Evolutionary conservation across 2,329 filamentous ascomycete genomes (phyloP), one percentile per base, ranked within the genome.

Genomic region (Blastomyces emzantsi): DNA sequence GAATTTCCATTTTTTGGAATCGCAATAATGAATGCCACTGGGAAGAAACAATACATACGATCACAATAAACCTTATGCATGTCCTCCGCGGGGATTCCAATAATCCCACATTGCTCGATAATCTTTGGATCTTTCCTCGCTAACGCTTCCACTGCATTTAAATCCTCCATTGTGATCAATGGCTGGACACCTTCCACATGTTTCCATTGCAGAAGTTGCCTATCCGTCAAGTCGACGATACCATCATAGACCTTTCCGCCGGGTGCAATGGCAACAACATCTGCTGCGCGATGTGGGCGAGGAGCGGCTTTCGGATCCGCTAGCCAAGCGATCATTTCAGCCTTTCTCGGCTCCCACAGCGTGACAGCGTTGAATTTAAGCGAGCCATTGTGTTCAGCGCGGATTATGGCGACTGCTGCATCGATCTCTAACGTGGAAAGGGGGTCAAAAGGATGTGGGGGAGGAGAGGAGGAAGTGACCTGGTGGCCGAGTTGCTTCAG

Each of bases 21-120:
- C n/a, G n/a, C 11, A 49, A 22, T 25, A 49, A 13, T 51, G 30
- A 47, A 13, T 6, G 36, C 41, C 7, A 22, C n/a, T 19, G 28
- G 39, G 13, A 54, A 33, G 25, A 8, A 7, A 7, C 8, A 36
- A 54, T 45, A 82, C 83, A 77, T 73, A 83, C 85, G 91, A 73
- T 97, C 92, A 76, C 92, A 96, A 79, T 95, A 96, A 58, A 97
- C 90, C 77, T 96, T 96, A 80, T 94, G 80, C 92, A 97, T 96
- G 65, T 96, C 90, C 68, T 89, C 83, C 63, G 82, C 82, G 15
- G 90, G 85, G 65, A 97, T 90, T 1, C 92, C 92, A 64, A 91
- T 84, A 65, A 96, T 83, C 7, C 83, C 84, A 71, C 92, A 97
- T 75, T 96, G 92, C 76, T 96, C 90, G 68, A 96, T 94, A 65